Evolutionary conservation across 75 land plant species (phyloP).

Genomic region (Sequoiadendron giganteum): DNA sequence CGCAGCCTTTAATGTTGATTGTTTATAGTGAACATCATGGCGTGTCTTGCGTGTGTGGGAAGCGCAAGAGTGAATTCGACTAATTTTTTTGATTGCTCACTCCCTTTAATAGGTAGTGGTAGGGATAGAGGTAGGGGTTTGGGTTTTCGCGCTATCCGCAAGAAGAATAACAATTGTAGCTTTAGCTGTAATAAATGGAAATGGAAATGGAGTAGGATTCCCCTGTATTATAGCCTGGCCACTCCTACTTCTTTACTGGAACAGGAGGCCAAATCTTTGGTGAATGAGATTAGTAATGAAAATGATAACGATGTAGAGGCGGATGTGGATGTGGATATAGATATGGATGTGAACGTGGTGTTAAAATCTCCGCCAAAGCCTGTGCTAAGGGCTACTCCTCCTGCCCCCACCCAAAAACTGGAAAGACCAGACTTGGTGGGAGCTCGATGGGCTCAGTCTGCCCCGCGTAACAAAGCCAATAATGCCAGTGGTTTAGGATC

Average conservation of each 20-base stretch:
- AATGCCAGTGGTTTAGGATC: conserved; percentile 6
- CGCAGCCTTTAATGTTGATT: background rate
- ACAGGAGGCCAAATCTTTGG: conserved; percentile 32
- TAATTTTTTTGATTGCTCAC: conserved; percentile 21
- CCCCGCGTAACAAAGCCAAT: conserved; percentile 17
- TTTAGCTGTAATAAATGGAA: conserved; percentile 1
- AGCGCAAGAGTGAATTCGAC: conserved; percentile 23
- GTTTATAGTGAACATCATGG: conserved; percentile 26
- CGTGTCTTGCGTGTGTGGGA: conserved; percentile 54
- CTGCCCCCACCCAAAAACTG: conserved; percentile 5
- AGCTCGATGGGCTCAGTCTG: conserved; percentile 3
- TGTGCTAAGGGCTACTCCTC: conserved; percentile 13
- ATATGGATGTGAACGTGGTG: conserved; percentile 20
- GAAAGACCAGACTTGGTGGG: background rate
- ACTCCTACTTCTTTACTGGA: conserved; percentile 37
- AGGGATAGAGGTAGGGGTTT: conserved; percentile 3
- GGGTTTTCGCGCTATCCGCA: conserved; percentile 11
- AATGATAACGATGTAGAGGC: background rate
- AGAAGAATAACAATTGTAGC: conserved; percentile 6
- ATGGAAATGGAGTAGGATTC: conserved; percentile 20
- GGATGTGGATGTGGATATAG: conserved; percentile 13
- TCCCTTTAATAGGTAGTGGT: background rate
- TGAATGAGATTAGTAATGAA: conserved; percentile 26
- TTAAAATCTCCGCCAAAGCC: conserved; percentile 73
- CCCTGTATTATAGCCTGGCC: conserved; percentile 34